Evolutionary conservation across 169 alveolate genomes (phyloP).

Genomic region (Plasmodium gonderi): DNA sequence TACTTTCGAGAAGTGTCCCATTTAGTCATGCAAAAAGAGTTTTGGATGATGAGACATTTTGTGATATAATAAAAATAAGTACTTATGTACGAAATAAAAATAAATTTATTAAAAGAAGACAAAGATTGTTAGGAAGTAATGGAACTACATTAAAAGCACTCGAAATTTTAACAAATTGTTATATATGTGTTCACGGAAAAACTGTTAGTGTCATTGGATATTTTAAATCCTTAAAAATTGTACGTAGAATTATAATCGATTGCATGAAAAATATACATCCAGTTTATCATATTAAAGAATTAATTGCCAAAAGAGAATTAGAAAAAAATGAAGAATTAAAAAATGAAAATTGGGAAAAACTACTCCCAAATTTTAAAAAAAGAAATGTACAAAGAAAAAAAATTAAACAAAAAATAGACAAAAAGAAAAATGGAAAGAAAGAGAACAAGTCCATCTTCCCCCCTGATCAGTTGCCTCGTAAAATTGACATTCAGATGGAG

Average conservation of each 20-base stretch:
- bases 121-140: conserved; percentile 99
- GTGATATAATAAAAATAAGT: conserved; percentile 98
- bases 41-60: conserved; percentile 93
- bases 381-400: conserved; percentile 92
- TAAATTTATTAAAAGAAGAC: conserved; percentile 98
- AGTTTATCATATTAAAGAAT: conserved; percentile 97
- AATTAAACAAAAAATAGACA: conserved; percentile 73
- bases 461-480: conserved; percentile 92
- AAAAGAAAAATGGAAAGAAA: conserved; percentile 17
- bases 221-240: conserved; percentile 94
- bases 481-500: conserved; percentile 97
- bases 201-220: conserved; percentile 98
- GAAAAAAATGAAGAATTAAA: conserved; percentile 95
- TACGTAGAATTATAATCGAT: conserved; percentile 96
- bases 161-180: conserved; percentile 98
- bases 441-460: conserved; percentile 47
- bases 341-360: conserved; percentile 97
- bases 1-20: conserved; percentile 99
- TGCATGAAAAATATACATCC: conserved; percentile 99
- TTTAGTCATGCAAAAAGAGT: conserved; percentile 97
- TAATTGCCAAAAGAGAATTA: conserved; percentile 98
- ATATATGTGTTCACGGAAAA: conserved; percentile 97
- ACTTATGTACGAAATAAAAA: conserved; percentile 95
- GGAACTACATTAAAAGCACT: conserved; percentile 99
- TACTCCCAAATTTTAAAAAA: conserved; percentile 98